Evolutionary conservation across 495 filamentous ascomycete species (phyloP).

Genomic region (Penicillium pancosmium): DNA sequence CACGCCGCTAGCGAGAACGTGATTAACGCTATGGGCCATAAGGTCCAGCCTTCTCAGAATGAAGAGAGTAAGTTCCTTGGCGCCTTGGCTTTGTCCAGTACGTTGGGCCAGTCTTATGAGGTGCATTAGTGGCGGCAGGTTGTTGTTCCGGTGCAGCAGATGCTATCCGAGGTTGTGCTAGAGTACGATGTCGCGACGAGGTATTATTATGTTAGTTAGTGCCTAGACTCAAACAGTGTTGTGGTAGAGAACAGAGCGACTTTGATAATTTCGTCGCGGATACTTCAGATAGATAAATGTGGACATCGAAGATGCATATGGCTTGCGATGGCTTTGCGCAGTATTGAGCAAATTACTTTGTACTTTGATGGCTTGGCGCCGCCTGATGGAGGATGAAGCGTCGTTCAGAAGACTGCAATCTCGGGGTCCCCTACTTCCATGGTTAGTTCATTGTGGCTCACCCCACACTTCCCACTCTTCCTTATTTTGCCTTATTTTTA

Average conservation of each 20-base stretch:
- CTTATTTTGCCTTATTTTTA: background rate
- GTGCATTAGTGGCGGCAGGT: slow-evolving; percentile 33
- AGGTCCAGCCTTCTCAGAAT: background rate
- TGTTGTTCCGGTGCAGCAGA: slow-evolving; percentile 30
- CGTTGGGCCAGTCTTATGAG: slow-evolving; percentile 35
- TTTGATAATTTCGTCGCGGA: background rate
- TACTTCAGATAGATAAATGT: background rate
- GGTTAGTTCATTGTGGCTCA: background rate
- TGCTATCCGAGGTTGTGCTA: slow-evolving; percentile 39
- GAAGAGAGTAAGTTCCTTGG: slow-evolving; percentile 25
- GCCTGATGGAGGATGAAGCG: background rate
- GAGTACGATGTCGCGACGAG: slow-evolving; percentile 43
- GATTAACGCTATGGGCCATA: background rate
- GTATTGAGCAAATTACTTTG: background rate
- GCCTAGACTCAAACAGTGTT: background rate
- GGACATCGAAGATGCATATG: background rate
- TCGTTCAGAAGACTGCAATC: background rate
- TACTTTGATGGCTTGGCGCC: background rate
- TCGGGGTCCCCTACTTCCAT: background rate
- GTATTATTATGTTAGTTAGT: slow-evolving; percentile 29
- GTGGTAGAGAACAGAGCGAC: too few relatives aligned
- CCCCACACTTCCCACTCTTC: background rate
- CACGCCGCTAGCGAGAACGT: background rate
- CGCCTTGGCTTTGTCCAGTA: slow-evolving; percentile 25
- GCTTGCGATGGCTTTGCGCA: background rate